These are phyloP conservation scores for Naganishia sp. DNA, from an alignment of 1,284 basidiomycete genomes.

Conservation along the genomic window DNA sequence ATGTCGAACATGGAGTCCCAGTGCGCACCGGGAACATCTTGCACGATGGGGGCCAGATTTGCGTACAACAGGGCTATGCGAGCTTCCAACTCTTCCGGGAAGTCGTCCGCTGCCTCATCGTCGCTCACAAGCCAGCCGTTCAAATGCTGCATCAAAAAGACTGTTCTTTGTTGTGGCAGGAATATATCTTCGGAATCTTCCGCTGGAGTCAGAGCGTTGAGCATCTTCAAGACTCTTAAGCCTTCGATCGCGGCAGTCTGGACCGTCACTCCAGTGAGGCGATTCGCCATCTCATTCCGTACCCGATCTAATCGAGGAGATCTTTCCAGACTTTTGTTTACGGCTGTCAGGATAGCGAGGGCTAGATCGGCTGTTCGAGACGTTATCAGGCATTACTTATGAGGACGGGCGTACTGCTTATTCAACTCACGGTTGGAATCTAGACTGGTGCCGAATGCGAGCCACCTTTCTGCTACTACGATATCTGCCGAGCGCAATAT, in stretches of 20 bases:
- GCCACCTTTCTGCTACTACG: slow-evolving; percentile 73
- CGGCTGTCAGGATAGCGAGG: slow-evolving; percentile 65
- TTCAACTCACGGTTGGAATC: slow-evolving; percentile 62
- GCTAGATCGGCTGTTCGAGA: slow-evolving; percentile 64
- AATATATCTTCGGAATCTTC: slow-evolving; percentile 78
- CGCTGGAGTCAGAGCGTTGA: slow-evolving; percentile 76
- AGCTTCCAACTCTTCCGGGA: slow-evolving; percentile 72
- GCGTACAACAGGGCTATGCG: slow-evolving; percentile 73
- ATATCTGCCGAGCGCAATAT: slow-evolving; percentile 60
- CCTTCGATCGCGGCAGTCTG: slow-evolving; percentile 68
- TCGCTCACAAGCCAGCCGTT: slow-evolving; percentile 77
- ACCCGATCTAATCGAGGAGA: slow-evolving; percentile 74
- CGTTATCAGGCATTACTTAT: background rate
- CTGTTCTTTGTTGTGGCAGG: slow-evolving; percentile 78
- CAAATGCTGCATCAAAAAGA: slow-evolving; percentile 85
- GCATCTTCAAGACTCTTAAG: slow-evolving; percentile 66
- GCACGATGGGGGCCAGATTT: slow-evolving; percentile 81
- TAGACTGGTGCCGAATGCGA: slow-evolving; percentile 64
- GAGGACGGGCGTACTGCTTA: background rate
- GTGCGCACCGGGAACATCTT: slow-evolving; percentile 80
- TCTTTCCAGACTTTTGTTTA: slow-evolving; percentile 67
- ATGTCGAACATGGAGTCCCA: slow-evolving; percentile 93
- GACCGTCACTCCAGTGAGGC: slow-evolving; percentile 68
- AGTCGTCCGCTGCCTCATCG: slow-evolving; percentile 66
- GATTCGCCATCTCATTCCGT: slow-evolving; percentile 85